Evolutionary conservation across 768 basidiomycete species (phyloP), one percentile per base, ranked within the genome.

Genomic region (Lactarius psammicola): DNA sequence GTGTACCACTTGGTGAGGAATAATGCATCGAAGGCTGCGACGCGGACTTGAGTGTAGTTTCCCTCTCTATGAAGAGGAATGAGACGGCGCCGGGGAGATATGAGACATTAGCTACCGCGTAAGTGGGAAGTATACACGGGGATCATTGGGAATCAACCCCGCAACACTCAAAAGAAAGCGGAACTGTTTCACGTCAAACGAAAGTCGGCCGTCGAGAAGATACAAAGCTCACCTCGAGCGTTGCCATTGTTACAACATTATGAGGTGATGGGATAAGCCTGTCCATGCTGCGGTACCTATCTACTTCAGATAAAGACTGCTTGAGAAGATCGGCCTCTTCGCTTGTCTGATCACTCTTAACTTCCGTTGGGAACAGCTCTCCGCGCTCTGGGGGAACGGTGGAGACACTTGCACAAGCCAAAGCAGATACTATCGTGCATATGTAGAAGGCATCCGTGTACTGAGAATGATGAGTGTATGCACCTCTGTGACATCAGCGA

Each of bases 201-300:
- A 8, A 30, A 6, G 18, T 15, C 44, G 11, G 17, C 30, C 1
- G 28, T 18, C 4, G 62, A 54, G 9, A 26, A 54, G 9, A 33
- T 26, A 57, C 40, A 38, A 20, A 28, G 30, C 42, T 46, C 67
- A 96, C 94, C 84, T 98, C 93, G 62, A 99, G 79, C 9, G 88
- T 89, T 30, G 97, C 93, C 57, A 91, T 84, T 0, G 97, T 95
- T 31, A 98, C 90, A 38, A 93, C 86, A 73, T 99, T 99, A 71
- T 96, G 94, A 56, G 88, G 87, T 1, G 95, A 96, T 10, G 97
- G 94, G 63, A 98, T 95, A 18, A 98, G 81, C 62, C 95, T 83
- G 76, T 99, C 97, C 88, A 97, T 94, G 72, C 87, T 92, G 63
- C 94, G 87, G 78, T 95, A 96, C 53, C 96, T 85, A 72, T 94